These are phyloP conservation scores for Mitragyna speciosa DNA, from an alignment of 257 asterid species.

Conservation along the genomic window DNA sequence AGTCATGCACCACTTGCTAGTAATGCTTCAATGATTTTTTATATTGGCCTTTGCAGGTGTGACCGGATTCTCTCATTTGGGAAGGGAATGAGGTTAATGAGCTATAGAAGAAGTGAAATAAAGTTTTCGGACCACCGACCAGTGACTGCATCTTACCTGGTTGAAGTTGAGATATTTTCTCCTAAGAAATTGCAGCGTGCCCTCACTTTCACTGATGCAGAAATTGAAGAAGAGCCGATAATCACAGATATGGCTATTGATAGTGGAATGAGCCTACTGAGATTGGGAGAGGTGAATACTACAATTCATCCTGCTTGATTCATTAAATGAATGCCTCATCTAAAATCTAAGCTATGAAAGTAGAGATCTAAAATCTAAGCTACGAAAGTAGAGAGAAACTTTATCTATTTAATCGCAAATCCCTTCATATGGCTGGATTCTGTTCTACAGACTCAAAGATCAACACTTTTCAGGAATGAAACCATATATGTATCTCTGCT, in stretches of 20 bases:
- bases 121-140: constrained; percentile 94
- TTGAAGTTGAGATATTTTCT: constrained; percentile 86
- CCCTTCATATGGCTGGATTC: not conserved
- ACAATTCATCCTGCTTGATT: not conserved
- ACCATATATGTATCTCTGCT: not conserved
- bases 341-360: not conserved
- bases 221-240: constrained; percentile 62
- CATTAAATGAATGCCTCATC: not conserved
- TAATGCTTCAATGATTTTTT: not conserved
- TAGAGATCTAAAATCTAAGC: not conserved
- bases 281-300: constrained; percentile 49
- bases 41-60: constrained; percentile 57
- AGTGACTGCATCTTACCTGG: constrained; percentile 69
- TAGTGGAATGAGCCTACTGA: constrained; percentile 29
- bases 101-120: constrained; percentile 67
- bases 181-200: constrained; percentile 80
- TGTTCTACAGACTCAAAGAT: not conserved
- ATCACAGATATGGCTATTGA: constrained; percentile 34
- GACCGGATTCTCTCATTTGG: constrained; percentile 87
- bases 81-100: constrained; percentile 66
- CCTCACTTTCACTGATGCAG: constrained; percentile 87
- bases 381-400: too few species aligned
- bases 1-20: not conserved
- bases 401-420: too few species aligned
- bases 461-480: not conserved